phyloP scores from a whole-genome alignment of 352 stramenopile genomes.

The Hyaloperonospora brassicae region DNA sequence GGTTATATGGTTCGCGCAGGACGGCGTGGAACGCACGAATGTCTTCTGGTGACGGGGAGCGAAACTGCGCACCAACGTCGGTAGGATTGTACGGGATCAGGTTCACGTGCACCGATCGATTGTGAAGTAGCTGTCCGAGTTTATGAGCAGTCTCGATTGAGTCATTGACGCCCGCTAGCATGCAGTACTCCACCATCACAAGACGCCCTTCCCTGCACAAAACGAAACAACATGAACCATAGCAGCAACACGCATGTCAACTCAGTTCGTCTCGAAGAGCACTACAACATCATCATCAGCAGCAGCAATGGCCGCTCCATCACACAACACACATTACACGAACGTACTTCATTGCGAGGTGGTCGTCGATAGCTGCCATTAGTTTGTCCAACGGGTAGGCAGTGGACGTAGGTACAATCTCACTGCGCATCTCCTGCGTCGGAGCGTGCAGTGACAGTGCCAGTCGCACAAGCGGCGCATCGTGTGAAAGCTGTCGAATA shows the following conservation, averaged over 20 bases:
- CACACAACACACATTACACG: no score
- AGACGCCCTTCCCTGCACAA: slow-evolving; percentile 50
- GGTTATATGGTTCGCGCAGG: slow-evolving; percentile 68
- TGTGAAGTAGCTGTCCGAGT: slow-evolving; percentile 89
- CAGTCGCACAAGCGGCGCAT: slow-evolving; percentile 92
- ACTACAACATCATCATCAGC: slow-evolving; percentile 5
- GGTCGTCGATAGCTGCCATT: slow-evolving; percentile 91
- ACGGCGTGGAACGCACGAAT: slow-evolving; percentile 85
- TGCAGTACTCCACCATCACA: slow-evolving; percentile 97
- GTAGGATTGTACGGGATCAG: slow-evolving; percentile 98
- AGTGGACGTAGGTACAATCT: slow-evolving; percentile 95
- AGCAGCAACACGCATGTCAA: not conserved
- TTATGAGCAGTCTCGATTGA: slow-evolving; percentile 91
- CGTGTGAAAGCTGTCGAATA: slow-evolving; percentile 82
- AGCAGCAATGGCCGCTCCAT: slow-evolving; percentile 13
- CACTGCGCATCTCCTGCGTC: slow-evolving; percentile 91
- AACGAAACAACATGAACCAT: slow-evolving; percentile 1
- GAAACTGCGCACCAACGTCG: slow-evolving; percentile 91
- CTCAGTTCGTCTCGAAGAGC: not conserved
- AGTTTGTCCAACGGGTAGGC: slow-evolving; percentile 93
- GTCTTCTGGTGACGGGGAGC: slow-evolving; percentile 82
- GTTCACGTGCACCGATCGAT: slow-evolving; percentile 92
- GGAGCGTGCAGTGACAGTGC: slow-evolving; percentile 96
- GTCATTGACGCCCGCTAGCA: slow-evolving; percentile 93
- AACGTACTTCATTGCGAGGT: slow-evolving; percentile 81